Conservation (phyloP, 2,329 filamentous ascomycete genomes). For the Hirsutella minnesotensis region DNA sequence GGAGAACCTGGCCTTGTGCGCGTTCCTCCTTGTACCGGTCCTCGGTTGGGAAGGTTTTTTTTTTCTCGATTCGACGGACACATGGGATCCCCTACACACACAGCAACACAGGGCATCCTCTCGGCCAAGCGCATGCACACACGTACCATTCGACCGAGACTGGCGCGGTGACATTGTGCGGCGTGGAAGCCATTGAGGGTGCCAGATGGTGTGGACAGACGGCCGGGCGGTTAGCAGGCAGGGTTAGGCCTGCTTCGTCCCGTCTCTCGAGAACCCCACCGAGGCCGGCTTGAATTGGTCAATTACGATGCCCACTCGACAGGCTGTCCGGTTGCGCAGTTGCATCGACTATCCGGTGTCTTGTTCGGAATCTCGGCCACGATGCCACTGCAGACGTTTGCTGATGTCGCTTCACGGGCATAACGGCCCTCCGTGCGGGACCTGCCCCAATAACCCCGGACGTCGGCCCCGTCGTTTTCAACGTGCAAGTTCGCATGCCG, state of each 20-base stretch:
- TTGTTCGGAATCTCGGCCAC: too few species aligned
- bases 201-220: not conserved
- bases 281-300: not conserved
- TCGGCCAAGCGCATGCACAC: not conserved
- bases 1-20: too few species aligned
- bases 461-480: too few species aligned
- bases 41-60: too few species aligned
- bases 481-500: too few species aligned
- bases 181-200: not conserved
- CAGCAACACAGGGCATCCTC: not conserved
- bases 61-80: not conserved
- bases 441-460: too few species aligned
- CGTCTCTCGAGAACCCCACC: not conserved
- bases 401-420: too few species aligned
- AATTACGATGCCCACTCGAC: not conserved
- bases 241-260: not conserved
- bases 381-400: not conserved
- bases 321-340: not conserved
- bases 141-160: not conserved
- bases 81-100: not conserved
- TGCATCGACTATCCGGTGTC: not conserved
- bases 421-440: too few species aligned
- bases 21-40: too few species aligned
- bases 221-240: not conserved
- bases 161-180: conserved; percentile 1